Base-by-base conservation (phyloP, 106 monocot genomes). In the Platanthera zijinensis region DNA sequence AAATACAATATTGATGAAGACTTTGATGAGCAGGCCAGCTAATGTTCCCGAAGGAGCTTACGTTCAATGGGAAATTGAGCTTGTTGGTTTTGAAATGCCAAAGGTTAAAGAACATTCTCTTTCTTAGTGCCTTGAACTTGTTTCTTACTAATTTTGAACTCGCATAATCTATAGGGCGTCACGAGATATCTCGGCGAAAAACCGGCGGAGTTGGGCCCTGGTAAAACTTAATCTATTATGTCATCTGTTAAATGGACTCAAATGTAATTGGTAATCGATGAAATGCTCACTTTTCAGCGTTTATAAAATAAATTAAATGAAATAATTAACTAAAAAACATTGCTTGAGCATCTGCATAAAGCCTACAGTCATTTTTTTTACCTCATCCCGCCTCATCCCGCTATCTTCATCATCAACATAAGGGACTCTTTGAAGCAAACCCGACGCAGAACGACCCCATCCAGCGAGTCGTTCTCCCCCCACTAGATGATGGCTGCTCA, bases 1-100 rank as follows among this genome's bases (percentile, higher is more conserved):
- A 47, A 17, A 70, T 70, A 18, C 48, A 48, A 17, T 70, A 48
- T 10, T 78, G 3, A 57, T 69, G 47, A 45, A 14, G 80, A 80
- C 9, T 71, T 71, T 69, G 18, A 67, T 78, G 30, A 71, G 51
- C 86, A 97, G 91, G 79, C 93, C 94, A 72, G 71, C 78, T 19
- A 77, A 51, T 73, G 94, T 97, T 89, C 97, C 93, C 53, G 88
- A 94, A 86, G 97, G 89, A 80, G 85, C 97, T 86, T 28, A 88
- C 86, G 89, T 94, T 72, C 93, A 89, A 71, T 97, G 93, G 97
- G 91, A 97, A 83, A 85, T 97, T 76, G 93, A 97, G 66, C 84
- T 97, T 63, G 86, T 97, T 85, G 94, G 88, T 72, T 97, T 97
- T 91, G 94, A 97, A 77, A 94, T 72, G 85, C 91, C 97, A 6